Conservation (phyloP, 225 moss, liverwort and hornwort genomes). For the Marchantia paleacea region DNA sequence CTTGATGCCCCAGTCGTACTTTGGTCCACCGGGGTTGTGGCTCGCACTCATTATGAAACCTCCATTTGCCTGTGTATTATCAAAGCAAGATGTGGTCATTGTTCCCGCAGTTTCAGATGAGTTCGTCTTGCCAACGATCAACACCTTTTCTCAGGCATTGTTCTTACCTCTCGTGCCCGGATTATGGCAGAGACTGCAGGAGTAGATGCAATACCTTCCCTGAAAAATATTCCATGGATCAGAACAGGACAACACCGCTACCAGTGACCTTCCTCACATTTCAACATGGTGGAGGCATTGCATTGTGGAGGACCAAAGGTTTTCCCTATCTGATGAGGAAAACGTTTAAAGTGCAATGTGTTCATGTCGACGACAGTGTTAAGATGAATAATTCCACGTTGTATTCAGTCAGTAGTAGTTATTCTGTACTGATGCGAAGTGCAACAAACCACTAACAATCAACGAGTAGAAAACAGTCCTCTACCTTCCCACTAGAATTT, state of each 20-base stretch:
- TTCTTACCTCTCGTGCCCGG: slow-evolving; percentile 51
- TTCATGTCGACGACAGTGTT: too few species aligned
- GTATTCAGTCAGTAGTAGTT: too few species aligned
- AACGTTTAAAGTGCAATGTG: too few species aligned
- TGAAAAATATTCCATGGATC: slow-evolving; percentile 16
- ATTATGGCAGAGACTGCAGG: slow-evolving; percentile 96
- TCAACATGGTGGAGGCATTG: too few species aligned
- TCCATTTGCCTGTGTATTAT: slow-evolving; percentile 57
- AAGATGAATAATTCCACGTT: too few species aligned
- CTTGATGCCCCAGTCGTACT: slow-evolving; percentile 98
- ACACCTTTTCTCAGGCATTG: neutral
- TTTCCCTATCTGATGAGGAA: too few species aligned
- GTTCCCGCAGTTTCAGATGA: neutral
- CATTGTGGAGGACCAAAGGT: too few species aligned
- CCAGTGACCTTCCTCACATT: too few species aligned
- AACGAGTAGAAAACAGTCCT: neutral
- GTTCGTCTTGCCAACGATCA: neutral
- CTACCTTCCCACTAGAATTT: slow-evolving; percentile 68
- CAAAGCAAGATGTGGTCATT: neutral
- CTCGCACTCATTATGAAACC: slow-evolving; percentile 99
- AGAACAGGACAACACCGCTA: neutral
- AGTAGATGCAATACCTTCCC: slow-evolving; percentile 74
- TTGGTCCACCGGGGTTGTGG: slow-evolving; percentile 90
- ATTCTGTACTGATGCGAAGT: too few species aligned
- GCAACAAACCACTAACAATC: too few species aligned